Percentiles rank a stretch among this genome's conserved stretches.
phyloP scores from a whole-genome alignment of 129 eudicot genomes.

The Silybum marianum region DNA sequence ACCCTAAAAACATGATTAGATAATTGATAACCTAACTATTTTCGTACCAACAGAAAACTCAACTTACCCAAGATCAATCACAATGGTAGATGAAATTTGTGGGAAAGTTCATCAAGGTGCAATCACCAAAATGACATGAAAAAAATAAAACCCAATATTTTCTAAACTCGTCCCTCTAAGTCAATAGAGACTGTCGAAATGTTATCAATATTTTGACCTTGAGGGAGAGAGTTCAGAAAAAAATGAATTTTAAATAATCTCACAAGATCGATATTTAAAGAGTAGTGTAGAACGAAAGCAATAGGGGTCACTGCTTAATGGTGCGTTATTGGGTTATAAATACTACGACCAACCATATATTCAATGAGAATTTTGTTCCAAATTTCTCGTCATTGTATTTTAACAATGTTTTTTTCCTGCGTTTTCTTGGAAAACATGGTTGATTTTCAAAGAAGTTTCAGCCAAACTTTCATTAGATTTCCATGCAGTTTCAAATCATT shows the following conservation, averaged over 20 bases:
- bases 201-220: slow-evolving; percentile 19
- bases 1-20: too few relatives aligned
- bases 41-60: neutral
- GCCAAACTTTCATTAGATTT: neutral
- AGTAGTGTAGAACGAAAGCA: neutral
- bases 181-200: neutral
- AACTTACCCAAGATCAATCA: neutral
- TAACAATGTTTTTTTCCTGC: neutral
- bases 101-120: neutral
- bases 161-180: slow-evolving; percentile 27
- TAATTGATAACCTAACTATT: neutral
- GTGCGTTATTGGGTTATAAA: neutral
- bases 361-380: neutral
- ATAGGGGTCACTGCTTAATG: neutral
- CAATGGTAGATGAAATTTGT: neutral
- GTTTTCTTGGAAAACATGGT: neutral
- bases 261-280: neutral
- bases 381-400: neutral
- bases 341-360: neutral
- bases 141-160: slow-evolving; percentile 15
- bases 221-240: slow-evolving; percentile 60
- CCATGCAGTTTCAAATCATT: neutral
- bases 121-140: neutral
- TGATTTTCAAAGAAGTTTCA: neutral
- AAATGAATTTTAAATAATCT: slow-evolving; percentile 13